Base-by-base conservation (phyloP, 2,329 filamentous ascomycete genomes). In the Alternaria sp. region DNA sequence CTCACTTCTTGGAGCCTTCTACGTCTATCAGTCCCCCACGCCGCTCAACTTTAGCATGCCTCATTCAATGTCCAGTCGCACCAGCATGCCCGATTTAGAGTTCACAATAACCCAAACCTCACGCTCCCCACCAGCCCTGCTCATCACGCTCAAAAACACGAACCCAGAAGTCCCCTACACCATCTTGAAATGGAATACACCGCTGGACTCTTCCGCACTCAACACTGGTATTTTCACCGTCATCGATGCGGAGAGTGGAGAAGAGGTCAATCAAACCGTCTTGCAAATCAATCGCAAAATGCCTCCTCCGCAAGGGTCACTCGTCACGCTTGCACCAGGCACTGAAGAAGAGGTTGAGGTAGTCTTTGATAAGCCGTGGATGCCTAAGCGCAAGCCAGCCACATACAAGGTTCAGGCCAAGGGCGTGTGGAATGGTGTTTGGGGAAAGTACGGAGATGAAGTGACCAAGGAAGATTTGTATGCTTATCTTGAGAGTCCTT, bases 151-250 rank as follows among this genome's bases (percentile, higher is more conserved):
- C 49, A 74, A 74, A 10, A 82, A 81, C 57, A 71, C 67, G 40
- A 71, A 72, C 44, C 71, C 74, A 1, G 63, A 69, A 9, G 72
- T 72, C 2, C 65, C 77, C 1, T 75, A 78, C 57, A 79, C 80
- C 0, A 52, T 82, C 8, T 66, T 79, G 25, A 77, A 72, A 63
- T 82, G 80, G 80, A 73, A 76, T 48, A 79, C 79, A 2, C 80
- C 80, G 5, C 67, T 82, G 43, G 80, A 82, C 57, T 60, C 71
- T 2, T 66, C 74, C 36, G 78, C 78, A 10, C 57, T 78, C 18
- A 78, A 78, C 20, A 74, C 78, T 3, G 79, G 79, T 16, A 70
- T 81, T 5, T 78, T 81, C 60, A 73, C 62, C 14, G 67, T 81
- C 25, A 59, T 63, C 6, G 64, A 79, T 49, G 64, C 59, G 16